Conservation (phyloP, 75 land plant species). For the Chamaecyparis obtusa region DNA sequence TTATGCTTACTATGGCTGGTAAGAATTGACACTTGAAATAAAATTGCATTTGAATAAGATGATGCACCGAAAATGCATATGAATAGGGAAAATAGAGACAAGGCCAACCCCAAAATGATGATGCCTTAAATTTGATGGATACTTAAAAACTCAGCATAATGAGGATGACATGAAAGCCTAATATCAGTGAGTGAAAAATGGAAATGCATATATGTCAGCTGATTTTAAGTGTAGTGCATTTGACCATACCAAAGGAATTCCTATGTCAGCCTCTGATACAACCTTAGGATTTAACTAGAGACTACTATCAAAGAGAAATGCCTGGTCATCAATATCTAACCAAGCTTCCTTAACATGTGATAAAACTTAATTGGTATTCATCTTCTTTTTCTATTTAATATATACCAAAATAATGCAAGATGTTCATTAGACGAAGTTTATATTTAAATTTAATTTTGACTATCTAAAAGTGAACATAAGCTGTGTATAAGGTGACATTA, state of each 20-base stretch:
- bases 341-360: slow-evolving; percentile 43
- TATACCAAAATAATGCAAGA: no score
- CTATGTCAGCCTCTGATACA: slow-evolving; percentile 14
- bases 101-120: slow-evolving; percentile 17
- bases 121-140: slow-evolving; percentile 14
- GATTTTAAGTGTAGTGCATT: slow-evolving; percentile 44
- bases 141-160: slow-evolving; percentile 4
- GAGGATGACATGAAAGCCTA: slow-evolving; percentile 1
- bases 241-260: slow-evolving; percentile 48
- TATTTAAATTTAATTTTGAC: no score
- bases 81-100: slow-evolving; percentile 2
- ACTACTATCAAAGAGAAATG: slow-evolving; percentile 40
- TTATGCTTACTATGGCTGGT: slow-evolving; percentile 9
- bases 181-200: slow-evolving; percentile 66
- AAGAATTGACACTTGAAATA: slow-evolving; percentile 1
- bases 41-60: slow-evolving; percentile 5
- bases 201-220: slow-evolving; percentile 56
- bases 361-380: no score
- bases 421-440: no score
- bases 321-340: slow-evolving; percentile 50
- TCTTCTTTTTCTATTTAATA: no score
- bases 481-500: no score
- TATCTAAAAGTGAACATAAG: no score
- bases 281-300: slow-evolving; percentile 17
- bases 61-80: slow-evolving; percentile 10